A percentile compares a stretch with the other conserved stretches of the same genome.
These are phyloP conservation scores for Phialophora chinensis DNA, from an alignment of 2,329 filamentous ascomycete species.

Conservation along the genomic window DNA sequence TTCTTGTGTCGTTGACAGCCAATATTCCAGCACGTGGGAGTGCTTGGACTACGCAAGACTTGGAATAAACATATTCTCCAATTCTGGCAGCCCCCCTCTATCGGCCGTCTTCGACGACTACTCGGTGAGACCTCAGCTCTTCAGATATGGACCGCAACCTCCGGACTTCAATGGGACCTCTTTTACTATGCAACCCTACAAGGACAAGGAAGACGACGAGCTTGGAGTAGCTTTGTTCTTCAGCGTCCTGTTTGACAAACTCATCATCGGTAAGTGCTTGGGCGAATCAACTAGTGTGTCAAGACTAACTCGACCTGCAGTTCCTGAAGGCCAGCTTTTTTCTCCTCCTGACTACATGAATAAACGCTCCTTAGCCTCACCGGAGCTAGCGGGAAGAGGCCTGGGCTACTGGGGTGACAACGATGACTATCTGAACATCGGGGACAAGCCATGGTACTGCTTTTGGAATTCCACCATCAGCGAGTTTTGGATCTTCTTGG, in stretches of 20 bases:
- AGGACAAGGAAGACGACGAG: constrained; percentile 61
- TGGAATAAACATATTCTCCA: constrained; percentile 44
- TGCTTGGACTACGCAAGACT: constrained; percentile 50
- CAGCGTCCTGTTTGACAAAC: constrained; percentile 66
- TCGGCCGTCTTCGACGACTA: constrained; percentile 50
- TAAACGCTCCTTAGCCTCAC: constrained; percentile 39
- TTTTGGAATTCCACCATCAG: constrained; percentile 71
- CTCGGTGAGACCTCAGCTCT: constrained; percentile 45
- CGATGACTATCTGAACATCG: constrained; percentile 55
- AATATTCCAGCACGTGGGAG: constrained; percentile 58
- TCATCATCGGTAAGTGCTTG: constrained; percentile 57
- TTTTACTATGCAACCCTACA: constrained; percentile 60
- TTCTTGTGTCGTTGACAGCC: constrained; percentile 55
- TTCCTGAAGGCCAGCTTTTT: constrained; percentile 49
- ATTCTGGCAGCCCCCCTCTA: constrained; percentile 40
- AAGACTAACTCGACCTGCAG: constrained; percentile 24
- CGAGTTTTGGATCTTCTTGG: constrained; percentile 70
- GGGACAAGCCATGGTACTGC: constrained; percentile 71
- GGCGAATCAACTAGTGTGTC: background rate
- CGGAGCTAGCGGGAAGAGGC: constrained; percentile 30
- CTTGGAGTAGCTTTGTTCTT: constrained; percentile 70
- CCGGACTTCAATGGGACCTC: constrained; percentile 54
- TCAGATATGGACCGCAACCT: constrained; percentile 68
- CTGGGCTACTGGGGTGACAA: constrained; percentile 40
- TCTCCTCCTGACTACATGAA: constrained; percentile 38